Evolutionary conservation across 257 asterid species (phyloP).

Genomic region (Agastache rugosa): DNA sequence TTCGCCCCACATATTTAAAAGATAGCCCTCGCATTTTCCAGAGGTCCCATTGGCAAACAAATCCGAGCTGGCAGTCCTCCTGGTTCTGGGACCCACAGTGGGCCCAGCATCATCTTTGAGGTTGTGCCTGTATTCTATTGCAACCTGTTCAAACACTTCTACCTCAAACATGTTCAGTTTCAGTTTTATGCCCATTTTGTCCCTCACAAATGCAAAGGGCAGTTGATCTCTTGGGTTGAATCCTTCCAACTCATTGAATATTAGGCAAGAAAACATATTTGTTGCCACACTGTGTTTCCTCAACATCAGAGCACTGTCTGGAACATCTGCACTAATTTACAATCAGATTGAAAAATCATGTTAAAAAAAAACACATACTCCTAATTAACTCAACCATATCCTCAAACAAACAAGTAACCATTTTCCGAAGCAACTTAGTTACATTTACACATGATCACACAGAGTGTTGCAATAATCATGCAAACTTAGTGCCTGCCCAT

Average conservation of each 20-base stretch:
- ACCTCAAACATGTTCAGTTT: conserved; percentile 85
- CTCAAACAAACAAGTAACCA: no score
- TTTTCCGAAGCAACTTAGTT: no score
- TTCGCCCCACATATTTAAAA: conserved; percentile 86
- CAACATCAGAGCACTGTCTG: conserved; percentile 80
- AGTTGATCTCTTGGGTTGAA: conserved; percentile 93
- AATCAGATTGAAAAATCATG: background rate
- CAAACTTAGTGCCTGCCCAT: no score
- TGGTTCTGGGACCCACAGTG: conserved; percentile 45
- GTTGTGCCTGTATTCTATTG: conserved; percentile 87
- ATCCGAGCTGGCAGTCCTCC: conserved; percentile 47
- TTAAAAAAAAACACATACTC: background rate
- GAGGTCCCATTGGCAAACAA: conserved; percentile 47
- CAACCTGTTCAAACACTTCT: conserved; percentile 86
- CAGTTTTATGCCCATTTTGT: conserved; percentile 62
- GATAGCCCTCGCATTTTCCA: conserved; percentile 66
- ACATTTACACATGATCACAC: no score
- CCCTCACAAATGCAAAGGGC: conserved; percentile 89
- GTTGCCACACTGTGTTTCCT: conserved; percentile 67
- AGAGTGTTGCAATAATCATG: no score
- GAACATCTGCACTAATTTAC: conserved; percentile 66
- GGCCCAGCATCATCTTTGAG: conserved; percentile 49
- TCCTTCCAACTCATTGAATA: conserved; percentile 88
- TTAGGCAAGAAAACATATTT: conserved; percentile 75
- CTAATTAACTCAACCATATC: no score